Evolutionary conservation across 2,329 filamentous ascomycete species (phyloP).

Genomic region (Colletotrichum tropicicola): DNA sequence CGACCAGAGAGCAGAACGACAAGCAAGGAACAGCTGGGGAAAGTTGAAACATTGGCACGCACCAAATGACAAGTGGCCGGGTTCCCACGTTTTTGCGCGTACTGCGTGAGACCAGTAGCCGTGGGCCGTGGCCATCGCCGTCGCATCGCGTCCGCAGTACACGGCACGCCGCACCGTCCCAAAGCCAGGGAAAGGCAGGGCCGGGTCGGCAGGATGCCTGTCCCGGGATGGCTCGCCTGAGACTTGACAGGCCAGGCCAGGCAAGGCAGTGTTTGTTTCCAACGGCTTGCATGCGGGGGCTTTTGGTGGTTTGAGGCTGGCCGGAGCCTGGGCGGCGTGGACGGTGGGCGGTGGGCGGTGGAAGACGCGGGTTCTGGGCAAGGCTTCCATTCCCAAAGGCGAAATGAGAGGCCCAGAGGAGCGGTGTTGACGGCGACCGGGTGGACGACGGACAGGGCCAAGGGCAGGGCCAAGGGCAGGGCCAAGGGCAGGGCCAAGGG

Average conservation of each 20-base stretch:
- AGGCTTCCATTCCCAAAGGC: no score
- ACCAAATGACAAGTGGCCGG: constrained; percentile 18
- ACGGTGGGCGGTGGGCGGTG: no score
- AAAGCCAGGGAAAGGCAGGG: neutral
- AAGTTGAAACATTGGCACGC: constrained; percentile 21
- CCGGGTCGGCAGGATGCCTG: constrained; percentile 16
- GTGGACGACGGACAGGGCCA: no score
- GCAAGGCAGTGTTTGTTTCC: constrained; percentile 21
- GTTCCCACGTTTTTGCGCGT: constrained; percentile 25
- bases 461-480: neutral
- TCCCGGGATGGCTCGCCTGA: constrained; percentile 10
- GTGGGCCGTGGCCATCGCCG: no score
- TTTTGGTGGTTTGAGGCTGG: neutral
- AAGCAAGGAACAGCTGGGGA: constrained; percentile 5
- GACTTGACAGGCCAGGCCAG: constrained; percentile 25
- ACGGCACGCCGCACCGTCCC: no score
- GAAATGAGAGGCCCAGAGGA: constrained; percentile 13
- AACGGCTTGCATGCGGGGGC: neutral
- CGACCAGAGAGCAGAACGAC: neutral
- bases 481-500: neutral
- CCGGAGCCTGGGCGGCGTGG: no score
- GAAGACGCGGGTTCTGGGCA: no score
- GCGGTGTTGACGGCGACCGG: no score
- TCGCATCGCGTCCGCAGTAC: no score
- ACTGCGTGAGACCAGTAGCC: neutral